A percentile compares a stretch with the other conserved stretches of the same genome.
Evolutionary conservation across 78 protist species (phyloP).

Genomic region (Diacronema lutheri): DNA sequence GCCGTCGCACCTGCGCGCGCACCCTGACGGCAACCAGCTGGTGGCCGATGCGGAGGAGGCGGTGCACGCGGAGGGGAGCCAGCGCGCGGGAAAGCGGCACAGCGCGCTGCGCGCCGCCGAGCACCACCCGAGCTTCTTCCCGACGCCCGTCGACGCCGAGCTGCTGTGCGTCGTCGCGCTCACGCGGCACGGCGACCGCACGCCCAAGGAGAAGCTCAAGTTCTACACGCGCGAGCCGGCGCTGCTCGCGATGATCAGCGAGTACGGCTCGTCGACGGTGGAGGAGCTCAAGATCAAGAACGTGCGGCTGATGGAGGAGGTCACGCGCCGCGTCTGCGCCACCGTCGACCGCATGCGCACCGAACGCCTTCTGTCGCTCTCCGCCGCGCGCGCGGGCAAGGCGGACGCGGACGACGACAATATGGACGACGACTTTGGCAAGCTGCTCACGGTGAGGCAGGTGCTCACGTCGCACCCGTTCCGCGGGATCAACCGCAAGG

Average conservation of each 20-base stretch:
- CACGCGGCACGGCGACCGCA: slow-evolving; percentile 64
- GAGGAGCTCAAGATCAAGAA: slow-evolving; percentile 62
- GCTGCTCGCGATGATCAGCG: slow-evolving; percentile 12
- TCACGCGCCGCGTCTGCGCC: background rate
- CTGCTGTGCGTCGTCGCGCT: slow-evolving; percentile 58
- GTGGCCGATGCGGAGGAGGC: background rate
- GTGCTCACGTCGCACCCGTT: slow-evolving; percentile 30
- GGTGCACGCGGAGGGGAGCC: background rate
- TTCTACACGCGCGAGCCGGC: background rate
- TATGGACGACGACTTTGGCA: too few species aligned
- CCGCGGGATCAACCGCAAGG: slow-evolving; percentile 64
- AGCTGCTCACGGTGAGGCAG: background rate
- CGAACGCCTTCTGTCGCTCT: background rate
- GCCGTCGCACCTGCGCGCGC: background rate
- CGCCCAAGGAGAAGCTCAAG: slow-evolving; percentile 62
- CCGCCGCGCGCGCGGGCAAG: too few species aligned
- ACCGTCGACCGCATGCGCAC: background rate
- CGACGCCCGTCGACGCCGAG: background rate
- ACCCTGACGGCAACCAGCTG: background rate
- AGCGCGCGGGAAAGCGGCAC: background rate
- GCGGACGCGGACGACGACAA: too few species aligned
- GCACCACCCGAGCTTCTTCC: too few species aligned
- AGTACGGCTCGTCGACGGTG: background rate
- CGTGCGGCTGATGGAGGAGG: slow-evolving; percentile 31
- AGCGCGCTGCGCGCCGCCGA: too few species aligned